Evolutionary conservation across 345 rosid species (phyloP), one percentile per base, ranked within the genome.

Genomic region (Rhizophora mangle): DNA sequence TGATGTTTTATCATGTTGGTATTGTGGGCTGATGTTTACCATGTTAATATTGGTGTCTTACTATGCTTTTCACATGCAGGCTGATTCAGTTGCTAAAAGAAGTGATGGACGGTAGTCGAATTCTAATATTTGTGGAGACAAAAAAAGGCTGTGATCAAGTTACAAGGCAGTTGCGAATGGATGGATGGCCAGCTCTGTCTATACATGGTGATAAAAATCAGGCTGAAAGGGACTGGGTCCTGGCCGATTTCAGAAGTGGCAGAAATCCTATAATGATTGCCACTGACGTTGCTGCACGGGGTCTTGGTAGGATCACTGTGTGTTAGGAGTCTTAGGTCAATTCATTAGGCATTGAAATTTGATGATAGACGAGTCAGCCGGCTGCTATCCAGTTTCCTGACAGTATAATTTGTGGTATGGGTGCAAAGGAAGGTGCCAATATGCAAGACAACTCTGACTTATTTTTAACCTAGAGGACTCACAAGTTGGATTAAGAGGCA

Each of bases 151-250:
- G 98, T 74, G 98, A 94, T 85, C 95, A 86, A 74, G 91, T 94
- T 75, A 94, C 98, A 15, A 86, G 89, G 76, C 97, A 94, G 77
- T 76, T 94, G 79, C 92, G 98, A 76, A 91, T 91, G 97, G 98
- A 94, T 76, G 98, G 98, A 64, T 94, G 98, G 98, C 96, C 96
- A 62, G 98, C 97, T 47, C 79, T 94, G 55, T 91, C 97, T 69
- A 94, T 94, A 79, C 98, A 94, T 76, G 98, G 98, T 71, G 98
- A 94, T 84, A 94, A 94, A 82, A 94, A 82, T 75, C 97, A 91
- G 85, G 22, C 85, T 7, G 98, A 94, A 85, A 87, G 98, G 80
- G 98, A 94, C 70, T 83, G 98, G 89, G 98, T 94, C 73, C 85
- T 94, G 72, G 85, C 96, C 22, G 98, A 93, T 73, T 93, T 93